Base-by-base conservation (phyloP, 2,329 filamentous ascomycete genomes). In the Phoma sp. region DNA sequence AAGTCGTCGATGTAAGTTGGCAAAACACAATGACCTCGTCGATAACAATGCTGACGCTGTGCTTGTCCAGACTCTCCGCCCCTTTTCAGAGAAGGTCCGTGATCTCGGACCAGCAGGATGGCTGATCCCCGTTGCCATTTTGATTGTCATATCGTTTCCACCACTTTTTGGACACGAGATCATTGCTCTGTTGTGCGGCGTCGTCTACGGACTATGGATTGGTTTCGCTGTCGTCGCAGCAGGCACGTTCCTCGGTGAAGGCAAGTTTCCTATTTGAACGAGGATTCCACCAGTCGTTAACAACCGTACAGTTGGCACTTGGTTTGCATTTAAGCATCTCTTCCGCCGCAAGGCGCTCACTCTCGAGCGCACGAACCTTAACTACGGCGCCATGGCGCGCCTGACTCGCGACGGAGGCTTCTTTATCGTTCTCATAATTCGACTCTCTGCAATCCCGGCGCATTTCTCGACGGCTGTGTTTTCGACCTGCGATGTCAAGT, bases 381-480 rank as follows among this genome's bases (percentile, higher is more conserved):
- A 73, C 52, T 74, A 73, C 44, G 72, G 72, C 27, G 71, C 71
- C 21, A 63, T 74, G 61, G 72, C 72, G 13, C 68, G 72, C 49
- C 54, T 74, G 7, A 73, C 70, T 4, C 65, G 72, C 36, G 72
- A 74, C 40, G 69, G 66, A 25, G 71, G 71, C 6, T 74, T 73
- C 57, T 60, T 66, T 58, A 71, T 74, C 27, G 70, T 74, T 22
- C 64, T 74, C 10, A 31, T 74, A 21, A 74, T 74, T 48, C 70
- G 72, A 7, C 62, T 74, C 7, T 69, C 64, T 32, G 72, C 70
- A n/a, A 65, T 73, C 25, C 72, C 72, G 8, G 62, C 69, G 32
- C 72, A 74, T 57, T 73, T 74, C 57, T 69, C 65, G 19, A 73
- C 71, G 17, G 72, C 71, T 37, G 71, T 73, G 1, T 74, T 74